Conservation (phyloP, 495 filamentous ascomycete species). For the Cercophora newfieldiana region DNA sequence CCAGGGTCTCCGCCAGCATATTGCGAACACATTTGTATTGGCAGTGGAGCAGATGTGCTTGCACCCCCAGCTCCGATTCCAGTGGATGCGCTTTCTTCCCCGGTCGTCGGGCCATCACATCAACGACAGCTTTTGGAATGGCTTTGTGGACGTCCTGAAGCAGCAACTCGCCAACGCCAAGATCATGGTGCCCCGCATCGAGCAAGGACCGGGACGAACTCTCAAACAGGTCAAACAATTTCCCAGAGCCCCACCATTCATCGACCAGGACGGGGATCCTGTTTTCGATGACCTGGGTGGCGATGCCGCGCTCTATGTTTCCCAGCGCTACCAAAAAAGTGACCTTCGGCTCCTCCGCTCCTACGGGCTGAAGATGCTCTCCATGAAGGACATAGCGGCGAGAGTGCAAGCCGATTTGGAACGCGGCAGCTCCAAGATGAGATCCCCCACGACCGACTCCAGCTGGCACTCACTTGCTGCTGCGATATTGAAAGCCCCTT, state of each 20-base stretch:
- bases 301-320: slow-evolving; percentile 16
- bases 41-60: slow-evolving; percentile 27
- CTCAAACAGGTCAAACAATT: background rate
- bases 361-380: background rate
- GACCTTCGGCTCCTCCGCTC: background rate
- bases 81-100: slow-evolving; percentile 38
- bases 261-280: slow-evolving; percentile 21
- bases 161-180: background rate
- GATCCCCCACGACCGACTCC: slow-evolving; percentile 1
- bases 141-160: slow-evolving; percentile 17
- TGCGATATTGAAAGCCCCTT: background rate
- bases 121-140: slow-evolving; percentile 25
- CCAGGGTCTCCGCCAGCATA: slow-evolving; percentile 4
- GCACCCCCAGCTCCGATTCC: slow-evolving; percentile 20
- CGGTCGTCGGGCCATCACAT: slow-evolving; percentile 4
- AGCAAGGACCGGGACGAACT: background rate
- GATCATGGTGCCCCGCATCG: background rate
- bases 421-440: slow-evolving; percentile 14
- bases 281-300: slow-evolving; percentile 24
- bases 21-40: slow-evolving; percentile 26
- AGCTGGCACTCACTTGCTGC: slow-evolving; percentile 25
- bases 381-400: background rate
- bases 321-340: background rate
- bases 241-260: background rate
- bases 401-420: slow-evolving; percentile 19